Evolutionary conservation across 768 basidiomycete species (phyloP).

Genomic region (Agaricus sinodeliciosus): DNA sequence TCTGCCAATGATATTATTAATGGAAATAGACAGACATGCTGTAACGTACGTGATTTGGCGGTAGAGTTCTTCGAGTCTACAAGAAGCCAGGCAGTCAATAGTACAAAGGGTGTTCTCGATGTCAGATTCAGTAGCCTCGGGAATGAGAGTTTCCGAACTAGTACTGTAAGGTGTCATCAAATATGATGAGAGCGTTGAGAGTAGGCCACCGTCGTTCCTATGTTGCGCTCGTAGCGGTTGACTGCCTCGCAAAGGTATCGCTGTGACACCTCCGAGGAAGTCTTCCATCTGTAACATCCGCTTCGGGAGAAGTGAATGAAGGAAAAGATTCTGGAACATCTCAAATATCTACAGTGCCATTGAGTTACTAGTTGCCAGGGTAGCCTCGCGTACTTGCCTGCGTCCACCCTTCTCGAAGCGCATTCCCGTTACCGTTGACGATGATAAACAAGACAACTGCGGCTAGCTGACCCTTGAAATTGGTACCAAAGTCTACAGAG

Average conservation of each 20-base stretch:
- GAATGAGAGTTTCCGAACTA: slow-evolving; percentile 68
- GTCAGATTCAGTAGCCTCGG: slow-evolving; percentile 86
- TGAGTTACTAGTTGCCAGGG: not conserved
- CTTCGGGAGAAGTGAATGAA: slow-evolving; percentile 86
- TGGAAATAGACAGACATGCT: not conserved
- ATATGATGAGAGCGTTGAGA: slow-evolving; percentile 93
- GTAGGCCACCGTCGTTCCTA: slow-evolving; percentile 80
- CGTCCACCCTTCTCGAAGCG: slow-evolving; percentile 91
- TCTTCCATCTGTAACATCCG: slow-evolving; percentile 97
- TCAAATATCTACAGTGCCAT: slow-evolving; percentile 73
- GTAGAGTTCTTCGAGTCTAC: slow-evolving; percentile 91
- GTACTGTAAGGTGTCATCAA: slow-evolving; percentile 89
- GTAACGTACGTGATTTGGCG: slow-evolving; percentile 81
- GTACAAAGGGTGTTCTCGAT: slow-evolving; percentile 92
- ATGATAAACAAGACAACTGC: slow-evolving; percentile 97
- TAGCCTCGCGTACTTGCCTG: slow-evolving; percentile 44
- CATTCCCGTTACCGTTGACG: slow-evolving; percentile 92
- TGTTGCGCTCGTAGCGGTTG: slow-evolving; percentile 55
- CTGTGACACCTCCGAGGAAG: slow-evolving; percentile 90
- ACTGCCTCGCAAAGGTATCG: slow-evolving; percentile 83
- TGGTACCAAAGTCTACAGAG: slow-evolving; percentile 90
- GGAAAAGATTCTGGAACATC: slow-evolving; percentile 94
- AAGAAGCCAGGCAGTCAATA: slow-evolving; percentile 91
- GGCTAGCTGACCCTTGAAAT: slow-evolving; percentile 92
- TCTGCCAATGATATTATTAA: slow-evolving; percentile 31